These are phyloP conservation scores for Ceriops zippeliana DNA, from an alignment of 345 rosid species.

Conservation along the genomic window DNA sequence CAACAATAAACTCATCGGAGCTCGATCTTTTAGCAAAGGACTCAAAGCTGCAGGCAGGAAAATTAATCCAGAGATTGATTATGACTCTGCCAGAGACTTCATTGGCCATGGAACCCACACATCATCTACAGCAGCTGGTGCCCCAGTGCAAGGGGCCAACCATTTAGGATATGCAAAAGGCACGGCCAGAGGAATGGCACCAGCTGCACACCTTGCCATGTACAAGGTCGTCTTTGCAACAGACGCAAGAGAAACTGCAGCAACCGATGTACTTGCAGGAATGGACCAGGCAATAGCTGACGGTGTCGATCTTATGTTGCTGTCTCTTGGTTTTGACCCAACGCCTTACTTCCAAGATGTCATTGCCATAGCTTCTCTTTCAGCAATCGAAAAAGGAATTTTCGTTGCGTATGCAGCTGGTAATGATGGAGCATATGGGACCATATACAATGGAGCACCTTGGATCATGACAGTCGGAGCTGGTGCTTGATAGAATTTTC, in stretches of 20 bases:
- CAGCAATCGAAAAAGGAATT: conserved; percentile 51
- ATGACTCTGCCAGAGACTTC: conserved; percentile 20
- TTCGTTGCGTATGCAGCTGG: conserved; percentile 44
- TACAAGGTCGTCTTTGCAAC: conserved; percentile 18
- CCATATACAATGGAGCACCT: conserved; percentile 39
- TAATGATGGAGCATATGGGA: conserved; percentile 37
- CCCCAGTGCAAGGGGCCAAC: conserved; percentile 11
- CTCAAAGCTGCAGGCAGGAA: conserved; percentile 29
- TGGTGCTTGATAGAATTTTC: conserved; percentile 37
- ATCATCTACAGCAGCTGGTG: conserved; percentile 24
- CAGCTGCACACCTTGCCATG: conserved; percentile 25
- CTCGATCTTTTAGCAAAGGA: conserved; percentile 24
- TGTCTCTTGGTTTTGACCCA: conserved; percentile 44
- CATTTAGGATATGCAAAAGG: conserved; percentile 19
- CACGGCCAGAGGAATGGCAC: conserved; percentile 8
- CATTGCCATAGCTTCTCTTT: conserved; percentile 53
- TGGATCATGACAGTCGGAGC: conserved; percentile 49
- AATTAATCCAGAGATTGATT: conserved; percentile 14
- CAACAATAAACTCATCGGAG: conserved; percentile 21
- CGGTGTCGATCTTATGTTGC: conserved; percentile 56
- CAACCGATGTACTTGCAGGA: conserved; percentile 62
- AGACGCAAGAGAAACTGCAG: conserved; percentile 22
- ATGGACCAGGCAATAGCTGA: conserved; percentile 69
- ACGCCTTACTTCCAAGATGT: conserved; percentile 32
- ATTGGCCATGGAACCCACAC: conserved; percentile 21